Evolutionary conservation across 495 filamentous ascomycete genomes (phyloP).

Genomic region (Aspergillus bertholletiae): DNA sequence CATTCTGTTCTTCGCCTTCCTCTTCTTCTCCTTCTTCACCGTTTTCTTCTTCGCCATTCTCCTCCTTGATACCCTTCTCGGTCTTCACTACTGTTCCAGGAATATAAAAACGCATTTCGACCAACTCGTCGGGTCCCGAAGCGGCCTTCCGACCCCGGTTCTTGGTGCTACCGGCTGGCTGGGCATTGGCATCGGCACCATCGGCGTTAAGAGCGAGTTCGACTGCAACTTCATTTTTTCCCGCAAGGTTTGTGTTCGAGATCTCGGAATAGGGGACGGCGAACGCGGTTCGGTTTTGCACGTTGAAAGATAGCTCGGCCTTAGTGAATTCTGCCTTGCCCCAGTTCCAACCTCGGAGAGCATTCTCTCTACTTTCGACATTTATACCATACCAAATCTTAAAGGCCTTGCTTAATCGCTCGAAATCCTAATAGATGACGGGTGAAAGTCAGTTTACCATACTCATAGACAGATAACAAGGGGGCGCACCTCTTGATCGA

Average conservation of each 20-base stretch:
- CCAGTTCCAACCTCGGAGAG: slow-evolving; percentile 98
- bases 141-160: slow-evolving; percentile 83
- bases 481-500: slow-evolving; percentile 75
- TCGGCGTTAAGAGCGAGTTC: slow-evolving; percentile 78
- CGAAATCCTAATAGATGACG: slow-evolving; percentile 63
- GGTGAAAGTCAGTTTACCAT: neutral
- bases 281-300: slow-evolving; percentile 94
- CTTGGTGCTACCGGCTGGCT: slow-evolving; percentile 68
- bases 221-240: slow-evolving; percentile 95
- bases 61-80: slow-evolving; percentile 54
- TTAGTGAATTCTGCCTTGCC: slow-evolving; percentile 97
- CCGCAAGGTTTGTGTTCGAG: slow-evolving; percentile 94
- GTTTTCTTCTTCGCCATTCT: slow-evolving; percentile 67
- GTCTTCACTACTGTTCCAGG: slow-evolving; percentile 86
- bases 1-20: slow-evolving; percentile 82
- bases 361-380: slow-evolving; percentile 88
- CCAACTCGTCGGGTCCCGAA: slow-evolving; percentile 84
- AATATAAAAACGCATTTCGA: slow-evolving; percentile 99
- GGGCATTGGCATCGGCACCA: slow-evolving; percentile 67
- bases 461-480: neutral
- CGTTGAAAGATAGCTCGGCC: slow-evolving; percentile 91
- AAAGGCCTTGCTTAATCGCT: slow-evolving; percentile 84
- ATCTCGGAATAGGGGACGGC: slow-evolving; percentile 97
- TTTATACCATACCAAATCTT: slow-evolving; percentile 95
- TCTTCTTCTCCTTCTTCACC: slow-evolving; percentile 65